These are phyloP conservation scores for Mycena polygramma DNA, from an alignment of 768 basidiomycete species.

Conservation along the genomic window DNA sequence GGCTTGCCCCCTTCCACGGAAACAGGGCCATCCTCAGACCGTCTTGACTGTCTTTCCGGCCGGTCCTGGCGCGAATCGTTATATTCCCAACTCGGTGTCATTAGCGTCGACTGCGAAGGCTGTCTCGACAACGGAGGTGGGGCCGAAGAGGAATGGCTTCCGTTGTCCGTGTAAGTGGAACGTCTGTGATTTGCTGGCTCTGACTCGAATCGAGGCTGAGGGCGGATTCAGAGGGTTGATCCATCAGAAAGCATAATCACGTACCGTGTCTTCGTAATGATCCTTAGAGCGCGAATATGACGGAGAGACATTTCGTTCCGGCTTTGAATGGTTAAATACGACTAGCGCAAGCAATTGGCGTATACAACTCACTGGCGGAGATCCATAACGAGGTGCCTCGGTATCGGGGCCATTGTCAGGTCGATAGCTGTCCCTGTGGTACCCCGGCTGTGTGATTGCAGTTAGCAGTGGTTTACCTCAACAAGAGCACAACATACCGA, in stretches of 20 bases:
- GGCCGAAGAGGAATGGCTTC: constrained; percentile 4
- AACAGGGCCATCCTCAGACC: constrained; percentile 18
- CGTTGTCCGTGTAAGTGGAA: constrained; percentile 26
- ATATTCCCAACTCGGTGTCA: constrained; percentile 22
- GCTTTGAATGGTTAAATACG: constrained; percentile 13
- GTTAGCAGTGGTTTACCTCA: not conserved
- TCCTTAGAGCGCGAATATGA: constrained; percentile 29
- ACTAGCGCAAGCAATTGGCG: not conserved
- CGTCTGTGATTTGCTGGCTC: constrained; percentile 25
- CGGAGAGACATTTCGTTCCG: constrained; percentile 30
- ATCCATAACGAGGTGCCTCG: constrained; percentile 20
- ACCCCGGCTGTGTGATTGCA: constrained; percentile 16
- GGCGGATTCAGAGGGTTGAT: not conserved
- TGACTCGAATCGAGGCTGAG: constrained; percentile 15
- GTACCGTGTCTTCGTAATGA: constrained; percentile 29
- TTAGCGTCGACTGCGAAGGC: constrained; percentile 14
- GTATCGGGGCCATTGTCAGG: constrained; percentile 29
- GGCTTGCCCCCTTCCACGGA: constrained; percentile 1
- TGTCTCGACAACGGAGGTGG: constrained; percentile 20
- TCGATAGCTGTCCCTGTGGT: constrained; percentile 28
- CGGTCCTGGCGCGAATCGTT: constrained; percentile 22
- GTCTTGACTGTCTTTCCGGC: constrained; percentile 14
- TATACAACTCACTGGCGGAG: constrained; percentile 26
- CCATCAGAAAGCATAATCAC: not conserved
- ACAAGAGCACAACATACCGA: constrained; percentile 10